These are phyloP conservation scores for Pleurotus tuoliensis DNA, from an alignment of 768 basidiomycete genomes.

Conservation along the genomic window DNA sequence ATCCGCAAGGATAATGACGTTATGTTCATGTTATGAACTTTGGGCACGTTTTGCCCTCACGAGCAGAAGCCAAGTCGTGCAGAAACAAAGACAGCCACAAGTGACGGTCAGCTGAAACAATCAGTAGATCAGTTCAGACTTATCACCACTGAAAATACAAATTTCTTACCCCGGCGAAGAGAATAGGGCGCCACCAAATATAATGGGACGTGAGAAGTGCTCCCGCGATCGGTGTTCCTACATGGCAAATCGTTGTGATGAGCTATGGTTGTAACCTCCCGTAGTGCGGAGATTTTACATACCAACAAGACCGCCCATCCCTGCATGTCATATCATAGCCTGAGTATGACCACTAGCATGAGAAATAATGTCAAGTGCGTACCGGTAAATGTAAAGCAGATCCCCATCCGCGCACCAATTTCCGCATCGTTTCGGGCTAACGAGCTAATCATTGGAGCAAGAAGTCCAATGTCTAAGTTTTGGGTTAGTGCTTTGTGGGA, in stretches of 20 bases:
- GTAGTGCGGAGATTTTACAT: constrained; percentile 5
- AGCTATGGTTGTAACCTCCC: too few species aligned
- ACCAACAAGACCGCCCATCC: constrained; percentile 39
- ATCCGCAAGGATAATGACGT: too few species aligned
- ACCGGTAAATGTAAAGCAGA: constrained; percentile 48
- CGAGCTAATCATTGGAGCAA: constrained; percentile 39
- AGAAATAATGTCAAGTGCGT: constrained; percentile 5
- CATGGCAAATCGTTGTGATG: not conserved
- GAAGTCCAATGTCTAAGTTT: constrained; percentile 32
- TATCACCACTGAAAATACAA: too few species aligned
- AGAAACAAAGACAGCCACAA: not conserved
- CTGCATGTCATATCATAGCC: constrained; percentile 17
- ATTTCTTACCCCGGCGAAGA: constrained; percentile 41
- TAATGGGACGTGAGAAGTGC: constrained; percentile 47
- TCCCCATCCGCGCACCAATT: constrained; percentile 52
- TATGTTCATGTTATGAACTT: not conserved
- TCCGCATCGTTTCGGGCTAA: constrained; percentile 43
- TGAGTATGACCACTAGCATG: constrained; percentile 2
- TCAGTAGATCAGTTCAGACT: not conserved
- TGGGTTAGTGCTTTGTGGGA: constrained; percentile 2
- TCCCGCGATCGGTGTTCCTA: constrained; percentile 56
- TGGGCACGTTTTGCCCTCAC: not conserved
- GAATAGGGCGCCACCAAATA: constrained; percentile 55
- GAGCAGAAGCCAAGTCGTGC: not conserved
- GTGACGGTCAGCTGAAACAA: not conserved